A percentile compares a stretch with the other conserved stretches of the same genome.
Conservation (phyloP, 768 basidiomycete genomes). For the Rhodosporidiobolus sp. region DNA sequence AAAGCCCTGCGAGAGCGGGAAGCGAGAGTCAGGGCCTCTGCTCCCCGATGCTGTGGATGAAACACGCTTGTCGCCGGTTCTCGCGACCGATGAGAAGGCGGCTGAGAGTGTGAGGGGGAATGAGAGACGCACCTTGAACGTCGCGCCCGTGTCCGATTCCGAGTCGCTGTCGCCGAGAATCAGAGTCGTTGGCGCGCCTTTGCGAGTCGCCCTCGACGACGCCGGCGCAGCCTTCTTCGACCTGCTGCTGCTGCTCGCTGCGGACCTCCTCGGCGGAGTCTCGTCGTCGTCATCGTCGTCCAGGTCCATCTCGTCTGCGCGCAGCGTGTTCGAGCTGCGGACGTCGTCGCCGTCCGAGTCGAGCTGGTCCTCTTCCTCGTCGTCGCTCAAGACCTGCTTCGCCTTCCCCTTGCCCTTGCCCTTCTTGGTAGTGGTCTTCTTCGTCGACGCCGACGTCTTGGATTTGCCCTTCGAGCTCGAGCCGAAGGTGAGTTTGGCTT, state of each 20-base stretch:
- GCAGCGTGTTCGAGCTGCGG: slow-evolving; percentile 13
- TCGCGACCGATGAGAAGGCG: background rate
- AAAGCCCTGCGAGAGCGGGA: slow-evolving; percentile 15
- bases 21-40: no score
- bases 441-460: slow-evolving; percentile 9
- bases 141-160: slow-evolving; percentile 27
- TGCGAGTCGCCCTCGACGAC: background rate
- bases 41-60: no score
- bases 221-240: background rate
- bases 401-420: slow-evolving; percentile 24
- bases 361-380: slow-evolving; percentile 18
- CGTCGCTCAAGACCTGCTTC: slow-evolving; percentile 21
- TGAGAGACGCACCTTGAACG: slow-evolving; percentile 27
- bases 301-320: slow-evolving; percentile 12
- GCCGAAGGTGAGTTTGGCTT: slow-evolving; percentile 14
- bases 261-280: background rate
- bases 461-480: slow-evolving; percentile 13
- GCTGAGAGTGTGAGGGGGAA: background rate
- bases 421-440: slow-evolving; percentile 7
- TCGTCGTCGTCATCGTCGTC: slow-evolving; percentile 23
- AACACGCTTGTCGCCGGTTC: background rate
- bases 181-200: slow-evolving; percentile 16
- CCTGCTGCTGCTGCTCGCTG: background rate
- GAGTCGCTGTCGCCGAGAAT: slow-evolving; percentile 32
- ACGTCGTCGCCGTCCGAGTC: background rate